Conservation (phyloP, 345 rosid species). For the Syzygium aromaticum region DNA sequence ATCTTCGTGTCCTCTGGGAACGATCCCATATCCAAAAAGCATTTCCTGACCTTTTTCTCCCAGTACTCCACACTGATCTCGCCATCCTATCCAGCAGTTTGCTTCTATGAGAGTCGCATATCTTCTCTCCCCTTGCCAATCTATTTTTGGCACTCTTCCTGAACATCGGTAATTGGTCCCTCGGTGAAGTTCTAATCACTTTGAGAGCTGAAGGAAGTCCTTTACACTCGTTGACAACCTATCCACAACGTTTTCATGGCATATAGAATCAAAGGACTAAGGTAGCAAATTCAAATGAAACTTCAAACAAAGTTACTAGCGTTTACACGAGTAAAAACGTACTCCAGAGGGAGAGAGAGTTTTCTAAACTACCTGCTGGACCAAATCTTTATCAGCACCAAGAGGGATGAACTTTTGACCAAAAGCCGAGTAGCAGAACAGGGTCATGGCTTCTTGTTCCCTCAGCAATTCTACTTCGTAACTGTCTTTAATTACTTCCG, state of each 20-base stretch:
- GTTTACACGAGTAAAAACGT: background rate
- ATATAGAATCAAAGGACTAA: background rate
- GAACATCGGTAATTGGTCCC: slow-evolving; percentile 49
- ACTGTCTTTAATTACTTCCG: slow-evolving; percentile 14
- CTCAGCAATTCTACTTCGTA: slow-evolving; percentile 59
- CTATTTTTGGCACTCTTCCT: slow-evolving; percentile 64
- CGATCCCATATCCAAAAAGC: slow-evolving; percentile 92
- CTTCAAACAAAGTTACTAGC: background rate
- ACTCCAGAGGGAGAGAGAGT: background rate
- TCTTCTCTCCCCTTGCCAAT: slow-evolving; percentile 63
- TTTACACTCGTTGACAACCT: slow-evolving; percentile 78
- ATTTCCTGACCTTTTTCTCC: slow-evolving; percentile 39
- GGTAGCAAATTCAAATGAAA: background rate
- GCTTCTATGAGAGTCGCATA: slow-evolving; percentile 64
- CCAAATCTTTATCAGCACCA: slow-evolving; percentile 32
- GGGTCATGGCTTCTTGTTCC: slow-evolving; percentile 50
- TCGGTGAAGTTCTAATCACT: slow-evolving; percentile 78
- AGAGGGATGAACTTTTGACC: slow-evolving; percentile 52
- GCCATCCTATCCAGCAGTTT: slow-evolving; percentile 67
- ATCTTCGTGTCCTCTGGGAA: slow-evolving; percentile 95
- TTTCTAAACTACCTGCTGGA: slow-evolving; percentile 49
- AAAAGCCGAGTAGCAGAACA: slow-evolving; percentile 76
- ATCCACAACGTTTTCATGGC: slow-evolving; percentile 2
- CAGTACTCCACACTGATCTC: slow-evolving; percentile 50
- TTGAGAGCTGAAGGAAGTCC: slow-evolving; percentile 96